Percentiles rank a stretch among this genome's conserved stretches.
These are phyloP conservation scores for Pseudohalonectria lignicola DNA, from an alignment of 2,329 filamentous ascomycete species.

Conservation along the genomic window DNA sequence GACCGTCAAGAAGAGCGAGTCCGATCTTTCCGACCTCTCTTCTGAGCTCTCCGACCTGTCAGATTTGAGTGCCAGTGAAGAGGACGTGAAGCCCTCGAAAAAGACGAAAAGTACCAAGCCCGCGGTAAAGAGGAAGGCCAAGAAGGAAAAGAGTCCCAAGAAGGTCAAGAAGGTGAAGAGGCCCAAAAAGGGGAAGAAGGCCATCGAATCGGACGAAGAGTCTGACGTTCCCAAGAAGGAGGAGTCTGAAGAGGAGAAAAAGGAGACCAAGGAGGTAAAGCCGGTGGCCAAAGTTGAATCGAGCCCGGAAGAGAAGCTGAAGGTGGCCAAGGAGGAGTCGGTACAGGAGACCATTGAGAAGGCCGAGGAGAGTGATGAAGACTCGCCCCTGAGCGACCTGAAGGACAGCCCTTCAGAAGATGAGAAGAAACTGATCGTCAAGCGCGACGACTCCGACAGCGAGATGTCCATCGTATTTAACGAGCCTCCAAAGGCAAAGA, in stretches of 20 bases:
- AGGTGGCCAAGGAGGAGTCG: constrained; percentile 3
- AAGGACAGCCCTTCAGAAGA: constrained; percentile 3
- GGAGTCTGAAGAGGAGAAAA: constrained; percentile 15
- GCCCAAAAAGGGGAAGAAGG: constrained; percentile 9
- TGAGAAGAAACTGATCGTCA: constrained; percentile 3
- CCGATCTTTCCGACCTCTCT: no score
- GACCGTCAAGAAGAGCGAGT: constrained; percentile 9
- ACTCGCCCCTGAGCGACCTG: constrained; percentile 6
- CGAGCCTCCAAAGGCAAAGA: constrained; percentile 39
- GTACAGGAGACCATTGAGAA: constrained; percentile 9
- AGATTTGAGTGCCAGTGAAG: constrained; percentile 2
- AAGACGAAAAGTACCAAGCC: constrained; percentile 10
- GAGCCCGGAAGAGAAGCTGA: constrained; percentile 5
- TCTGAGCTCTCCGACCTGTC: constrained; percentile 2
- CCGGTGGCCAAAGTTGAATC: constrained; percentile 9
- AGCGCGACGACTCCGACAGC: constrained; percentile 28
- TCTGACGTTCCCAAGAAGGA: constrained; percentile 10
- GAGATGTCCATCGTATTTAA: constrained; percentile 72
- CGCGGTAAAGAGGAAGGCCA: background rate
- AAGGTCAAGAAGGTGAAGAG: background rate
- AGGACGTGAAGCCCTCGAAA: constrained; percentile 17
- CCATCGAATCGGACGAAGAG: background rate
- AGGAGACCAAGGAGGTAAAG: constrained; percentile 13
- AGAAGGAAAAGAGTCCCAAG: no score
- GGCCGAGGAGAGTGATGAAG: constrained; percentile 6